These are phyloP conservation scores for Pythium phragmitis DNA, from an alignment of 352 stramenopile species.

Conservation along the genomic window DNA sequence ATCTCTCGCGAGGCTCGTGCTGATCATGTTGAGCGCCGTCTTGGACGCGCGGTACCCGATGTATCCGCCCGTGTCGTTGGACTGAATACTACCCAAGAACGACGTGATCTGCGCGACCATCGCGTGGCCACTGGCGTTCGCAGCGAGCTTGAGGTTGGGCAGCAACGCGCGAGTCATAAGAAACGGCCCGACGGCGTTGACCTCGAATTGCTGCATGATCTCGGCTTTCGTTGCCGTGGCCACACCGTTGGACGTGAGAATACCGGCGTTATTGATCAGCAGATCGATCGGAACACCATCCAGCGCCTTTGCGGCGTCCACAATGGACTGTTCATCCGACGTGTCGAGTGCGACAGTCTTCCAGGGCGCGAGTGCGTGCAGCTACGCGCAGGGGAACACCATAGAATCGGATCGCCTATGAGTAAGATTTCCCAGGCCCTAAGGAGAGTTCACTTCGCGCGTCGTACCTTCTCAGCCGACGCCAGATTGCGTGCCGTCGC, in stretches of 20 bases:
- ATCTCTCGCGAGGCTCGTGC: constrained; percentile 31
- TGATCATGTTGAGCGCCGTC: constrained; percentile 45
- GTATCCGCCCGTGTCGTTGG: constrained; percentile 27
- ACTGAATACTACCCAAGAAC: constrained; percentile 8
- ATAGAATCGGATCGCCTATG: background rate
- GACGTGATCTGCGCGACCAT: constrained; percentile 25
- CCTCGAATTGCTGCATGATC: constrained; percentile 30
- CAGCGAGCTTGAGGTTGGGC: constrained; percentile 17
- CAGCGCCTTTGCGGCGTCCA: constrained; percentile 12
- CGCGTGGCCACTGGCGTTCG: constrained; percentile 11
- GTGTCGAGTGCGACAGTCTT: constrained; percentile 26
- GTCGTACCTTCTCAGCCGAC: constrained; percentile 20
- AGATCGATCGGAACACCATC: constrained; percentile 31
- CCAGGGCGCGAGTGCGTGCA: constrained; percentile 17
- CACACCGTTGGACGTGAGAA: constrained; percentile 21
- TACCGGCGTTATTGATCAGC: constrained; percentile 44
- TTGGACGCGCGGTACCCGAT: constrained; percentile 53
- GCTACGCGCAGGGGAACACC: background rate
- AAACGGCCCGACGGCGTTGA: constrained; percentile 39
- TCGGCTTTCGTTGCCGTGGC: constrained; percentile 23
- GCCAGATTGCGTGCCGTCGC: constrained; percentile 25
- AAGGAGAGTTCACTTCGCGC: background rate
- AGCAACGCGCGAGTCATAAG: constrained; percentile 28
- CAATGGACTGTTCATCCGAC: constrained; percentile 26
- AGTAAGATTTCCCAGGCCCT: background rate